Conservation (phyloP, 2,329 filamentous ascomycete species). For the Fusarium armeniacum region DNA sequence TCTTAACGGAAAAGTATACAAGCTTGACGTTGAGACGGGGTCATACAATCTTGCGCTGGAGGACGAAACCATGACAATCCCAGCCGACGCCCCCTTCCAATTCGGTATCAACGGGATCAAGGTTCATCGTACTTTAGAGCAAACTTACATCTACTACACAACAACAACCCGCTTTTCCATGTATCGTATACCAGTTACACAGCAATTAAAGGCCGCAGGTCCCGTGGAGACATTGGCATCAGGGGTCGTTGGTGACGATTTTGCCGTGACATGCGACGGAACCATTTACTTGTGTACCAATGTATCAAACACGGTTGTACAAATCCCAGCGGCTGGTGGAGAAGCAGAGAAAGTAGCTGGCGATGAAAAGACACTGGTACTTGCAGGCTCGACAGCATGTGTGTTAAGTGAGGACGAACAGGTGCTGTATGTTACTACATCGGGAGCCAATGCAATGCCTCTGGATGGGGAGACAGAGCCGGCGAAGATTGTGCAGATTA, state of each 20-base stretch:
- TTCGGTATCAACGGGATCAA: slow-evolving; percentile 44
- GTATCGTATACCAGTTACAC: slow-evolving; percentile 34
- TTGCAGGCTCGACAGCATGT: slow-evolving; percentile 40
- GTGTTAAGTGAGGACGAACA: slow-evolving; percentile 24
- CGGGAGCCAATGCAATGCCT: slow-evolving; percentile 29
- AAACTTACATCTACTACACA: slow-evolving; percentile 39
- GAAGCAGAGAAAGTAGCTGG: slow-evolving; percentile 22
- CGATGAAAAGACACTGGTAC: slow-evolving; percentile 5
- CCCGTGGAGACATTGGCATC: slow-evolving; percentile 31
- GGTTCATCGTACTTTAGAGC: slow-evolving; percentile 26
- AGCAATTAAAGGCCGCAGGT: slow-evolving; percentile 19
- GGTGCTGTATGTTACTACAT: slow-evolving; percentile 37
- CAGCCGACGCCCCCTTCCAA: slow-evolving; percentile 23
- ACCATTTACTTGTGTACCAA: slow-evolving; percentile 42
- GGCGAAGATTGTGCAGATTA: slow-evolving; percentile 40
- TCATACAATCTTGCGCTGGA: slow-evolving; percentile 31
- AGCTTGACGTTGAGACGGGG: slow-evolving; percentile 25
- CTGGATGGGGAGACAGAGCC: slow-evolving; percentile 42
- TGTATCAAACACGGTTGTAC: slow-evolving; percentile 37
- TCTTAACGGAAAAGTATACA: slow-evolving; percentile 40
- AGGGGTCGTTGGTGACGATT: slow-evolving; percentile 38
- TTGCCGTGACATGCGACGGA: slow-evolving; percentile 38
- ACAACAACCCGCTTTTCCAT: slow-evolving; percentile 36
- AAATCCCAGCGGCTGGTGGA: slow-evolving; percentile 12
- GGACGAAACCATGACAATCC: slow-evolving; percentile 36